Base-by-base conservation (phyloP, 202 grass and related monocot genomes). In the Schoenoplectus triqueter region DNA sequence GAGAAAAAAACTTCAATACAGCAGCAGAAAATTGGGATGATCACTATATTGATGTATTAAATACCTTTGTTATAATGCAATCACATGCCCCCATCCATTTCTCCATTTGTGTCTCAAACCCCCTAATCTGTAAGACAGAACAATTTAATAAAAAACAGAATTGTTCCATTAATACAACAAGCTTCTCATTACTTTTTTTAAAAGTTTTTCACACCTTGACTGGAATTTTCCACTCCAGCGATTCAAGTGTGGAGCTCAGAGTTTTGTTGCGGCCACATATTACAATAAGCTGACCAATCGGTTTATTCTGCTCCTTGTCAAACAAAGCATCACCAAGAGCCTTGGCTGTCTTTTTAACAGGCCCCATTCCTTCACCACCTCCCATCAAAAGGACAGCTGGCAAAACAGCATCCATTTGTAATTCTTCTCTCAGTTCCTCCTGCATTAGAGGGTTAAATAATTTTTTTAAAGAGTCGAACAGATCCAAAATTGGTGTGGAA, bases 101-200 rank as follows among this genome's bases (percentile, higher is more conserved):
- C 85, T 97, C 94, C 94, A 97, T 97, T 80, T 97, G 94, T 39
- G 94, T 97, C 85, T 97, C 94, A 71, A 97, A 97, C 88, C 94
- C 94, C 69, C 94, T 90, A 76, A 97, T 80, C 94, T 97, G 87
- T 87, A 78, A 52, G 31, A 73, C 21, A 86, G 40, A 80, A 18
- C 59, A 78, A 20, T 31, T 73, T 21, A 14, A 7, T 54, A 10
- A 50, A 9, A 18, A 66, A 66, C 13, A 76, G 3, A 73, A 66
- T 47, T 68, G 20, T 44, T 66, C 8, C 56, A 66, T 61, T 49
- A 51, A 20, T 71, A 46, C 6, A 82, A 71, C 1, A 0, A 31
- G 31, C 31, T 60, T 84, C 63, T 73, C 70, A 50, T 61, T n/a
- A 14, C 2, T 18, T 70, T 71, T 56, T 80, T 14, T 60, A 59